phyloP scores from a whole-genome alignment of 140 eudicot genomes.

The Senecio squalidus region DNA sequence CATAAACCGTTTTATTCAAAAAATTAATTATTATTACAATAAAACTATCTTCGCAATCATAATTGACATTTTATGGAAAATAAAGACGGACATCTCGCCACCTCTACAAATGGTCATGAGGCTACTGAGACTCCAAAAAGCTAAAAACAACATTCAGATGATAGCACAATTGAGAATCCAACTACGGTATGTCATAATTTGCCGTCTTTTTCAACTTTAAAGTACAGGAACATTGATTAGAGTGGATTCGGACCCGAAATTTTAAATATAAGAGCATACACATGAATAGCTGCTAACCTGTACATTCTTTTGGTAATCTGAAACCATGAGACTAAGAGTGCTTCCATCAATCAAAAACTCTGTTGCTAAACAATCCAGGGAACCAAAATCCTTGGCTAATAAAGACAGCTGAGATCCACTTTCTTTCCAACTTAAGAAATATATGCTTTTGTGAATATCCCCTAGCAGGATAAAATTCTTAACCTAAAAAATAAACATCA shows the following conservation, averaged over 20 bases:
- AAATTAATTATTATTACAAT: no score
- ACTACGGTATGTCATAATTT: background rate
- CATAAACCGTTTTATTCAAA: no score
- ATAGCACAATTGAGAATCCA: background rate
- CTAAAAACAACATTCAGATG: background rate
- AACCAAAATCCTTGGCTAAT: conserved; percentile 91
- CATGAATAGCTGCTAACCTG: conserved; percentile 56
- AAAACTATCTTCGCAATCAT: no score
- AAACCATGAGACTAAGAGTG: conserved; percentile 86
- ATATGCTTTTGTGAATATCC: conserved; percentile 93
- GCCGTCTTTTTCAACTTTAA: background rate
- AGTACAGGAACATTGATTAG: background rate
- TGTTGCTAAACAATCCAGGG: conserved; percentile 82
- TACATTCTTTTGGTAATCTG: conserved; percentile 91
- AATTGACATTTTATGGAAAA: no score
- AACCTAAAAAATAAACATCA: conserved; percentile 44
- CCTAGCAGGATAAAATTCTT: conserved; percentile 91
- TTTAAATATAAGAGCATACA: conserved; percentile 1
- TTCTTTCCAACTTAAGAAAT: conserved; percentile 92
- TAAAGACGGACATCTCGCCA: background rate
- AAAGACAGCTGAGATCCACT: conserved; percentile 83
- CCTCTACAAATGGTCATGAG: background rate
- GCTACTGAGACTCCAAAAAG: background rate
- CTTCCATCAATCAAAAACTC: conserved; percentile 93
- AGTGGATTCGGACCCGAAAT: background rate